Evolutionary conservation across 106 monocot species (phyloP).

Genomic region (Apostasia ramifera): DNA sequence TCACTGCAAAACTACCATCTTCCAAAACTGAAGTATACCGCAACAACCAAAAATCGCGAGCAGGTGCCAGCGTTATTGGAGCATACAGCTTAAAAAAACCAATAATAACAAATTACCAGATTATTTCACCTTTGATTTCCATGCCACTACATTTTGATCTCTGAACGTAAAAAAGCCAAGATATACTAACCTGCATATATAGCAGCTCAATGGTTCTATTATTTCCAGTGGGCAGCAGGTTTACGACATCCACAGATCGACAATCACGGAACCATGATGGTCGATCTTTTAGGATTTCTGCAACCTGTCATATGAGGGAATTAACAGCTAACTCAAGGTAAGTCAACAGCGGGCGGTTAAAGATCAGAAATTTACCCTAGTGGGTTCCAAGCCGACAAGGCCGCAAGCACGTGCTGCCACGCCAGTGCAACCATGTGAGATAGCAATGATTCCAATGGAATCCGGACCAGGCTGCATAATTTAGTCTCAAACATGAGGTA

Average conservation of each 20-base stretch:
- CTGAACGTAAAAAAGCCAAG: background rate
- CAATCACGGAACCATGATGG: constrained; percentile 58
- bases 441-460: constrained; percentile 73
- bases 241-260: constrained; percentile 54
- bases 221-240: constrained; percentile 40
- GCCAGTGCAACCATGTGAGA: constrained; percentile 78
- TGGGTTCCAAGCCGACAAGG: constrained; percentile 54
- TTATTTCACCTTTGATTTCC: background rate
- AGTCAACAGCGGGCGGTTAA: background rate
- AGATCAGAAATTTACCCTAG: constrained; percentile 26
- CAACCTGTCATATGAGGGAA: constrained; percentile 34
- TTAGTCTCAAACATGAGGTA: background rate
- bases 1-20: constrained; percentile 67
- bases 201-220: constrained; percentile 67
- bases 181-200: constrained; percentile 58
- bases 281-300: constrained; percentile 62
- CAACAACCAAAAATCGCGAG: constrained; percentile 75
- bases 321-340: background rate
- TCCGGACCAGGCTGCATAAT: constrained; percentile 73
- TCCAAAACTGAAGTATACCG: constrained; percentile 66
- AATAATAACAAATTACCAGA: background rate
- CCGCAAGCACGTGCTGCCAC: constrained; percentile 83
- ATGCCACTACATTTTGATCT: too few species aligned
- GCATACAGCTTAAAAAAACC: constrained; percentile 44
- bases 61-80: constrained; percentile 62